Base-by-base conservation (phyloP, 73 alveolate genomes). In the Diophrys appendiculata region DNA sequence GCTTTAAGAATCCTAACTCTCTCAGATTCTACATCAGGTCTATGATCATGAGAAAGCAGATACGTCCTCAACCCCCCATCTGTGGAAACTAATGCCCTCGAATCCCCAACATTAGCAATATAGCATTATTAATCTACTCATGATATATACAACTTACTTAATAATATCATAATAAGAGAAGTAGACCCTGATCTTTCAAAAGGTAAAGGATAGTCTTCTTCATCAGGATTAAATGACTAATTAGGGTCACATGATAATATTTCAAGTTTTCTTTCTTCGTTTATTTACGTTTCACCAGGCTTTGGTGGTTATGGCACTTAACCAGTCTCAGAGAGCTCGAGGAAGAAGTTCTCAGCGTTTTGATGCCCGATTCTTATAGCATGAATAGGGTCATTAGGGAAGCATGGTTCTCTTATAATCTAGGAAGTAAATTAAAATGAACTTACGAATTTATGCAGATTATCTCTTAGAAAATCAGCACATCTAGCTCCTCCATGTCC, bases 361-460 rank as follows among this genome's bases (percentile, higher is more conserved):
- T 75, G 76, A 76, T 95, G 95, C 43, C 98, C 99, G 18, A 90
- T 71, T 68, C 81, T 89, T 33, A 97, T 88, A 0, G 99, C 99
- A 79, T 93, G 93, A 2, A 83, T 90, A 35, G 98, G 96, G 33
- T 77, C 73, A 72, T 75, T 72, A 11, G 98, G 98, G 78, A 92
- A 94, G 53, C 79, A 71, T 27, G 70, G 87, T 26, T 92, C 95
- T 67, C 90, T 77, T 8, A 92, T 69, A 30, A 94, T 90, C 70
- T 76, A 95, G n/a, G n/a, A 29, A n/a, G n/a, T n/a, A n/a, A n/a
- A n/a, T n/a, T n/a, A n/a, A n/a, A n/a, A n/a, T n/a, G n/a, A n/a
- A 3, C 71, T 60, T 23, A 76, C 96, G 68, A 94, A 94, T 72
- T 88, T 88, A 72, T 95, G 97, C 33, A 97, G 78, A 75, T 97